These are phyloP conservation scores for Mercurialis annua DNA, from an alignment of 345 rosid species.

Conservation along the genomic window DNA sequence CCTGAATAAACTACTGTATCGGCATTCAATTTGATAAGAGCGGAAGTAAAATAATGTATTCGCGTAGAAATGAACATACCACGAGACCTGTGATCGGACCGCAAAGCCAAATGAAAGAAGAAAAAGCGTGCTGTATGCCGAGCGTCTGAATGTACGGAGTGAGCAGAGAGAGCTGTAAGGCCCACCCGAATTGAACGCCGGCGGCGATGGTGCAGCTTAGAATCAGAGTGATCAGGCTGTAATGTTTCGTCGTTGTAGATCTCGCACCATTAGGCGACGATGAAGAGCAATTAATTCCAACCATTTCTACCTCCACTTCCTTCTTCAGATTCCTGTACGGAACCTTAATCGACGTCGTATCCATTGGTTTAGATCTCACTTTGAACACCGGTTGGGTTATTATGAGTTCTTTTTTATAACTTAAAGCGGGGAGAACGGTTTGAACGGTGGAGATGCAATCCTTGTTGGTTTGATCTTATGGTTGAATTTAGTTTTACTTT, in stretches of 20 bases:
- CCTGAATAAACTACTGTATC: constrained; percentile 36
- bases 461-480: background rate
- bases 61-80: constrained; percentile 50
- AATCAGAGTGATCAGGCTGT: constrained; percentile 52
- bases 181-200: constrained; percentile 99
- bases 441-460: background rate
- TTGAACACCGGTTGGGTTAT: no score
- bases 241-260: constrained; percentile 31
- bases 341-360: constrained; percentile 24
- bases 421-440: no score
- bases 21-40: no score
- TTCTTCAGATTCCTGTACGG: constrained; percentile 70
- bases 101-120: constrained; percentile 97
- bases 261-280: constrained; percentile 16
- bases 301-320: constrained; percentile 72
- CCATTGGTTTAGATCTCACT: no score
- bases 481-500: no score
- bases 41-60: no score
- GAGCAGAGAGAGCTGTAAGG: constrained; percentile 87
- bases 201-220: constrained; percentile 92
- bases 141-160: constrained; percentile 99
- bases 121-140: constrained; percentile 88
- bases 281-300: constrained; percentile 28
- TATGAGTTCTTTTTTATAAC: no score
- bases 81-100: constrained; percentile 98